phyloP scores from a whole-genome alignment of 768 basidiomycete species.

The Pleurotus sapidus region DNA sequence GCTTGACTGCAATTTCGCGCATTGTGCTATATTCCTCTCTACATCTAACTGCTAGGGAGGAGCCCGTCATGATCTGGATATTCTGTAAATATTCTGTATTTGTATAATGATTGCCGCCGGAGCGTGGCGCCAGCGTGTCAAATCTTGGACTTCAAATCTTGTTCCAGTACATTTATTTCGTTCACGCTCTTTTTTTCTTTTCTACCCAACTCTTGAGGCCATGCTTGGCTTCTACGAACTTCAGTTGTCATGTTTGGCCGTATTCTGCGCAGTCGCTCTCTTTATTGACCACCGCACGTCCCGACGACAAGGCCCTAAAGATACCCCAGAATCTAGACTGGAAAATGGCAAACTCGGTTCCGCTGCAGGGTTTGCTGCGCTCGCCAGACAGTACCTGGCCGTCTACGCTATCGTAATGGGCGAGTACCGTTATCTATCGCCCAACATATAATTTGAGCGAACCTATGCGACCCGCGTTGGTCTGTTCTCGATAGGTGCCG shows the following conservation, averaged over 20 bases:
- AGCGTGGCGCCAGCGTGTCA: background rate
- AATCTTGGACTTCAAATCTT: background rate
- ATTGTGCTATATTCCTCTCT: constrained; percentile 1
- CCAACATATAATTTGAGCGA: background rate
- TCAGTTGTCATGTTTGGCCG: constrained; percentile 32
- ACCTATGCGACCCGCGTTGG: background rate
- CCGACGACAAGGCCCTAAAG: constrained; percentile 16
- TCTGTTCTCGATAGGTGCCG: constrained; percentile 46
- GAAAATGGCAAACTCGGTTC: constrained; percentile 10
- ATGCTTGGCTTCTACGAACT: constrained; percentile 32
- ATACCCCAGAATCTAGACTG: constrained; percentile 9
- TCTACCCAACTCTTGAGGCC: background rate
- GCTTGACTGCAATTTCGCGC: background rate
- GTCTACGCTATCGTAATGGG: constrained; percentile 79
- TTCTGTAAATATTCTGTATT: background rate
- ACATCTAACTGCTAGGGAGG: background rate
- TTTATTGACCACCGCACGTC: constrained; percentile 28
- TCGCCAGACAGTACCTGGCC: constrained; percentile 52
- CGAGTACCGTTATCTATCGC: constrained; percentile 23
- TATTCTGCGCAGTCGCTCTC: constrained; percentile 30
- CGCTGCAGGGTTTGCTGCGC: constrained; percentile 19
- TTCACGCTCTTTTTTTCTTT: background rate
- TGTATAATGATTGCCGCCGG: background rate
- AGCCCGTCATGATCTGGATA: background rate
- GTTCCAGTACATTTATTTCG: no score